Conservation (phyloP, 2,329 filamentous ascomycete genomes). For the Sphaerostilbella broomeana region DNA sequence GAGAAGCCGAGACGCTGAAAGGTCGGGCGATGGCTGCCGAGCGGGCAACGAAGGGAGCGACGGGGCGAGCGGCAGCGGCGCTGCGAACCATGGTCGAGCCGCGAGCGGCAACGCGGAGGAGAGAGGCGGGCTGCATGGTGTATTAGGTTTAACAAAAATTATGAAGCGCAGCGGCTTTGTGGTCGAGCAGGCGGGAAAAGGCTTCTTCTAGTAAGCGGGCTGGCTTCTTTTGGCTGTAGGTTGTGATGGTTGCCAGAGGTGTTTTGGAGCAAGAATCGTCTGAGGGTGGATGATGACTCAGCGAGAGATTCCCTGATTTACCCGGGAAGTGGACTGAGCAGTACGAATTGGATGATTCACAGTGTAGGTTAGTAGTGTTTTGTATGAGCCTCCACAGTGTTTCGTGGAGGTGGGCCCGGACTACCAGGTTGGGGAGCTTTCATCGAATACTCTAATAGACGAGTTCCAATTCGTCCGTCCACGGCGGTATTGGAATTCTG, state of each 20-base stretch:
- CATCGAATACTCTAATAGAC: too few relatives aligned
- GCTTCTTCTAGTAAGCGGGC: too few relatives aligned
- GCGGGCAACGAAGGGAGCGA: conserved; percentile 51
- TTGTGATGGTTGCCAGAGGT: conserved; percentile 27
- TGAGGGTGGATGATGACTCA: conserved; percentile 30
- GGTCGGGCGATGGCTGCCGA: conserved; percentile 43
- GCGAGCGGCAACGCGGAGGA: conserved; percentile 67
- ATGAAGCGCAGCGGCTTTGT: conserved; percentile 12
- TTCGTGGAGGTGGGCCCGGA: not conserved
- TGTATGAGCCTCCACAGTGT: too few relatives aligned
- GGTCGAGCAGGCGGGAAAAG: conserved; percentile 19
- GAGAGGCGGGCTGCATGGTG: conserved; percentile 57
- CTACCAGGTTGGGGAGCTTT: conserved; percentile 16
- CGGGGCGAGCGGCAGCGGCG: conserved; percentile 53
- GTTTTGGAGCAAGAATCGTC: conserved; percentile 25
- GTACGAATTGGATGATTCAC: conserved; percentile 28
- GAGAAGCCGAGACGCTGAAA: conserved; percentile 58
- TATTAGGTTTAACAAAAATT: too few relatives aligned
- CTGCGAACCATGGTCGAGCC: conserved; percentile 59
- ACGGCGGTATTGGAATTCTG: too few relatives aligned
- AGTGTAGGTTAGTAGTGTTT: too few relatives aligned
- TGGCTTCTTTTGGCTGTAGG: conserved; percentile 20
- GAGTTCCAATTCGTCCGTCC: conserved; percentile 22
- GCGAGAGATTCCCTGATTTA: conserved; percentile 22
- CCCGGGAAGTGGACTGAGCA: conserved; percentile 16